These are phyloP conservation scores for Paraleonurus japonicus DNA, from an alignment of 257 asterid species.

Conservation along the genomic window DNA sequence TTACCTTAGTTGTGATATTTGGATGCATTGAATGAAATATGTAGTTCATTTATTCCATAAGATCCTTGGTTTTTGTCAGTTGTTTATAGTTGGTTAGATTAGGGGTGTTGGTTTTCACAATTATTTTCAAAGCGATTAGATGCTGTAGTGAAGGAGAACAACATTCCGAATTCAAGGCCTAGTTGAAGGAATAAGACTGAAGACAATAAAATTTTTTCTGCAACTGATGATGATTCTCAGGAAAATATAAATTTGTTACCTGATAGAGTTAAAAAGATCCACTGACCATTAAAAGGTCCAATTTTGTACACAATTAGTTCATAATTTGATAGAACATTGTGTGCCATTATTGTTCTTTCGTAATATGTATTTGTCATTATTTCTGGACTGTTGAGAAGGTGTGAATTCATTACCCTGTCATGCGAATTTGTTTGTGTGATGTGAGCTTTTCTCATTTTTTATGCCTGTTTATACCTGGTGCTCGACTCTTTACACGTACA, in stretches of 20 bases:
- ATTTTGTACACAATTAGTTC: slow-evolving; percentile 6
- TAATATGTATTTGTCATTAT: background rate
- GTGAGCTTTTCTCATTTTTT: background rate
- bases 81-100: background rate
- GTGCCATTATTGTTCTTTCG: background rate
- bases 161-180: slow-evolving; percentile 9
- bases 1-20: background rate
- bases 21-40: background rate
- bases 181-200: slow-evolving; percentile 3
- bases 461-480: background rate
- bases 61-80: background rate
- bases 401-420: background rate
- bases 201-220: background rate
- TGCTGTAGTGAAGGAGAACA: background rate
- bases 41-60: background rate
- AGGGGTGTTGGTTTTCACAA: background rate
- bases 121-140: background rate
- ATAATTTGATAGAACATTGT: background rate
- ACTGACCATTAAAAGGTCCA: background rate
- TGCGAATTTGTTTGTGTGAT: background rate
- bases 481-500: slow-evolving; percentile 5
- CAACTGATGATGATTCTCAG: slow-evolving; percentile 10
- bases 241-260: slow-evolving; percentile 1
- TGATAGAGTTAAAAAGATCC: slow-evolving; percentile 3
- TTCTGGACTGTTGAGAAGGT: slow-evolving; percentile 6